Evolutionary conservation across 1,284 basidiomycete species (phyloP), one percentile per base, ranked within the genome.

Genomic region (Ustilago cynodontis): DNA sequence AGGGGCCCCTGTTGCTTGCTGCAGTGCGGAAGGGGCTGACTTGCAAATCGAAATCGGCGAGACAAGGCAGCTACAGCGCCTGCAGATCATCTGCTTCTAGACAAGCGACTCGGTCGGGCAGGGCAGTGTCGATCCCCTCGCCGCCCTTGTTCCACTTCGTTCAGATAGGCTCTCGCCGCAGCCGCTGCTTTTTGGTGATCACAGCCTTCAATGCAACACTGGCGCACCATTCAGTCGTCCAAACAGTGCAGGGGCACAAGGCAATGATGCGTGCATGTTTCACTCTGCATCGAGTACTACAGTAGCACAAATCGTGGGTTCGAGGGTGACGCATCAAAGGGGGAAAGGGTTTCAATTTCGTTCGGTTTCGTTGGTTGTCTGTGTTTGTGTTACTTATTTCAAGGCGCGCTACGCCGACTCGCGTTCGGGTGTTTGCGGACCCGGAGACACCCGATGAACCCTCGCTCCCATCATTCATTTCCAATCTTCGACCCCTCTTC

Each of bases 361-460:
- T 33, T 33, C 31, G 31, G n/a, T n/a, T n/a, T n/a, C n/a, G n/a
- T n/a, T n/a, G n/a, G n/a, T n/a, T n/a, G n/a, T n/a, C n/a, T 33
- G 31, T 33, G 31, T 11, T 5, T 33, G 45, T 47, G 45, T 47
- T 22, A 13, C 22, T 47, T 35, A 18, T 47, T 55, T 59, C 45
- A 18, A 54, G 43, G 51, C 24, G 47, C 65, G 59, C 66, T 60
- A 59, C 65, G 51, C 56, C 51, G 33, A 45, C 22, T 29, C 49
- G 31, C 14, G n/a, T 28, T 71, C 64, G 70, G 70, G 56, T 52
- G 39, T 51, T 71, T 71, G 56, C 70, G 70, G 70, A 56, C 47
- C 70, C 70, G 70, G 59, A 47, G 39, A 29, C 55, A 56, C 60
- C 64, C 64, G 70, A 71, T 26, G n/a, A n/a, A 33, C 16, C 31